Base-by-base conservation (phyloP, 176 grass and related monocot genomes). In the Oryza coarctata region DNA sequence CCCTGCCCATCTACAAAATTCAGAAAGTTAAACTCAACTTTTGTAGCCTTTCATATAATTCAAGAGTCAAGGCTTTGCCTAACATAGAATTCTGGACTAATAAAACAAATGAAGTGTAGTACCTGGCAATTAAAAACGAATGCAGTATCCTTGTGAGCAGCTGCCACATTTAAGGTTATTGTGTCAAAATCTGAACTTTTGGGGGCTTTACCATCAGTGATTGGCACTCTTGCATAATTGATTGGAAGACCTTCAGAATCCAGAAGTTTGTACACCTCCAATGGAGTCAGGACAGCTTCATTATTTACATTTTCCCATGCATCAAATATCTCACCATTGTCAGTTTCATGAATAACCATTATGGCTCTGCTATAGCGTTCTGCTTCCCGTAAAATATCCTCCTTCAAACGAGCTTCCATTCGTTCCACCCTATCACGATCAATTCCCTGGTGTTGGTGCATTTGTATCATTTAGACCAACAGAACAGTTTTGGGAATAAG, bases 71-170 rank as follows among this genome's bases (percentile, higher is more conserved):
- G 64, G 17, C 2, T 36, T 61, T 18, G 38, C 28, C 78, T 79
- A 68, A 27, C 65, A 32, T 74, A 68, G 22, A 72, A 84, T 65
- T 69, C 20, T 79, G 60, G 31, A n/a, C 17, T 15, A 68, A 62
- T 68, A 78, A 74, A 69, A 47, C 82, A 44, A 41, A 78, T 61
- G 14, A 84, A 63, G 5, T 75, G 26, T 33, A 61, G 33, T 82
- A 95, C 96, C 96, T 98, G 96, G 80, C 96, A 98, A 88, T 98
- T 98, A 83, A 95, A 98, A 33, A 98, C 96, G 30, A 98, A 91
- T 73, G 90, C 82, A 89, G 91, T 85, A 72, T 80, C 77, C 82
- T 90, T 91, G 68, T 87, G 83, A 75, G 96, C 88, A 78, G 87
- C 80, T 49, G 89, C 87, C 45, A 95, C 76, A 79, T 98, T 98